Percentiles rank a stretch among this genome's conserved stretches.
These are phyloP conservation scores for Collariella sp. DNA, from an alignment of 495 filamentous ascomycete genomes.

Conservation along the genomic window DNA sequence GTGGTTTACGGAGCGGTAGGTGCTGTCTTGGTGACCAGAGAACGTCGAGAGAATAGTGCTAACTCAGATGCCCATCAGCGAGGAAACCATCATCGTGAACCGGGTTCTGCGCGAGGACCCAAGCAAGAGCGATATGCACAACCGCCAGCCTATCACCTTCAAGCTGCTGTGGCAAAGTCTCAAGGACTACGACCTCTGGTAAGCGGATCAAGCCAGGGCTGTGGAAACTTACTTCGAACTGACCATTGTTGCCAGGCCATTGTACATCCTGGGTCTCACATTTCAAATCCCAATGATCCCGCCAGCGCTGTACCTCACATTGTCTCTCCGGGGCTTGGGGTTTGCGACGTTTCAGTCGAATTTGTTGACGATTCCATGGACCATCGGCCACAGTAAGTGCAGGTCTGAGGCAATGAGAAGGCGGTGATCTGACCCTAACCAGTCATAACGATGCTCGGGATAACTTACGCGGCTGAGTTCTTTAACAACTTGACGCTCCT, in stretches of 20 bases:
- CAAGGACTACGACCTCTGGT: slow-evolving; percentile 67
- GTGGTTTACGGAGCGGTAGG: slow-evolving; percentile 55
- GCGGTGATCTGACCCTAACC: neutral
- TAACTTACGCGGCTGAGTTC: slow-evolving; percentile 46
- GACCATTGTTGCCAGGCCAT: slow-evolving; percentile 33
- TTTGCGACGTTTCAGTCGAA: slow-evolving; percentile 66
- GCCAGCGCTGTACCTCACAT: slow-evolving; percentile 53
- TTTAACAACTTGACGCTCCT: slow-evolving; percentile 42
- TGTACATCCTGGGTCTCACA: slow-evolving; percentile 57
- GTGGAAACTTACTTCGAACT: neutral
- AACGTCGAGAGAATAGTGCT: neutral
- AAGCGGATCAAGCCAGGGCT: neutral
- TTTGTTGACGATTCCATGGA: slow-evolving; percentile 33
- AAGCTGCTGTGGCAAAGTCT: slow-evolving; percentile 53
- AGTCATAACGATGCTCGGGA: slow-evolving; percentile 38
- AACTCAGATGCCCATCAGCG: slow-evolving; percentile 23
- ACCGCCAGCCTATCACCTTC: slow-evolving; percentile 53
- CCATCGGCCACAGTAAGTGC: slow-evolving; percentile 29
- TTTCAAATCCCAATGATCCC: slow-evolving; percentile 55
- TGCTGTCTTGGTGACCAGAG: neutral
- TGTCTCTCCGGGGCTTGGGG: slow-evolving; percentile 54
- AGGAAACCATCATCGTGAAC: slow-evolving; percentile 65
- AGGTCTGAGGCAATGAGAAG: too few relatives aligned
- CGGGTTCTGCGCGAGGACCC: slow-evolving; percentile 65
- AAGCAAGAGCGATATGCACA: slow-evolving; percentile 54